A percentile compares a stretch with the other conserved stretches of the same genome.
Evolutionary conservation across 1,139 yeast species (phyloP).

Genomic region (Debaryomyces udenii): DNA sequence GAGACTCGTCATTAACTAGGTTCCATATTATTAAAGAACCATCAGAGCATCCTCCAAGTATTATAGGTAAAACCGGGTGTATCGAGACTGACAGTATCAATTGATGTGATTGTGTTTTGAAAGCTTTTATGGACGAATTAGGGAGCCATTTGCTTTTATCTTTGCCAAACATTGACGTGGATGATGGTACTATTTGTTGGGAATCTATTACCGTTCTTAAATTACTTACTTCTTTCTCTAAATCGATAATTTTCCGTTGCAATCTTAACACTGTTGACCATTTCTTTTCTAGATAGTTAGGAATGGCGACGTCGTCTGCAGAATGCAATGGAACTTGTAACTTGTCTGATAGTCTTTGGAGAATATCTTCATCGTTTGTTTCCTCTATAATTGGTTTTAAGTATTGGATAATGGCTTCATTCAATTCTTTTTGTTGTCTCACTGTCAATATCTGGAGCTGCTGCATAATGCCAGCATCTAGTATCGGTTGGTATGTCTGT

Average conservation of each 20-base stretch:
- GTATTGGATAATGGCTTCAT: slow-evolving; percentile 60
- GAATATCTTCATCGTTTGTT: slow-evolving; percentile 16
- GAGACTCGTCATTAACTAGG: slow-evolving; percentile 53
- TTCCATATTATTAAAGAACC: slow-evolving; percentile 81
- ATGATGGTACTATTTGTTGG: slow-evolving; percentile 14
- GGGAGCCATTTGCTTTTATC: slow-evolving; percentile 74
- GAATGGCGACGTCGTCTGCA: slow-evolving; percentile 32
- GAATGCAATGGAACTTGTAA: slow-evolving; percentile 18
- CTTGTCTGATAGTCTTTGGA: slow-evolving; percentile 17
- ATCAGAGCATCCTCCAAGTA: slow-evolving; percentile 72
- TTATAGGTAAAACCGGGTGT: slow-evolving; percentile 71
- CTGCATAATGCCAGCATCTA: slow-evolving; percentile 14
- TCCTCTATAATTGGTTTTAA: slow-evolving; percentile 38
- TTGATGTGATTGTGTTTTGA: slow-evolving; percentile 57
- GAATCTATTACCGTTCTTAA: slow-evolving; percentile 49
- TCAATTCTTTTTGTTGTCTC: slow-evolving; percentile 55
- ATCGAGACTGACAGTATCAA: slow-evolving; percentile 66
- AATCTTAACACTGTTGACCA: slow-evolving; percentile 87
- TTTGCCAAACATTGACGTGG: slow-evolving; percentile 17
- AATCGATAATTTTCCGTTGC: slow-evolving; percentile 72
- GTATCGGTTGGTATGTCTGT: neutral
- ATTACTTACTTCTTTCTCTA: slow-evolving; percentile 46
- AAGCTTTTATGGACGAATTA: slow-evolving; percentile 46
- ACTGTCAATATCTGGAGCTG: slow-evolving; percentile 41
- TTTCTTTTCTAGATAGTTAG: slow-evolving; percentile 72